Evolutionary conservation across 768 basidiomycete genomes (phyloP), one percentile per base, ranked within the genome.

Genomic region (Mrakia hoshinonis): DNA sequence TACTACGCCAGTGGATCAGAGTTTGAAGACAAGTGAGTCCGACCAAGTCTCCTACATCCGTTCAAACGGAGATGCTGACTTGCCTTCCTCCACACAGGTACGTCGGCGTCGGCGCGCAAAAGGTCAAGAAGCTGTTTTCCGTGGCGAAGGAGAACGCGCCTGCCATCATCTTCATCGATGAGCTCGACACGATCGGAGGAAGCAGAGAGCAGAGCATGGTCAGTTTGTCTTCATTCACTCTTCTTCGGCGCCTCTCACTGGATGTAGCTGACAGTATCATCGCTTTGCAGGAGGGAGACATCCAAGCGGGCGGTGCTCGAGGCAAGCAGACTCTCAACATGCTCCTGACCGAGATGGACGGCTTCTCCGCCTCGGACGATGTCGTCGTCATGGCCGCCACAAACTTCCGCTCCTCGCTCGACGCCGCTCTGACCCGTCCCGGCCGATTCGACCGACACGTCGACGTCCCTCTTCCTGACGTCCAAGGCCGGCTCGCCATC

Each of bases 151-250:
- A 95, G 81, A 91, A 91, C 78, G 87, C 94, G 73, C 94, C 96
- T 6, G 89, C 96, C 20, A 98, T 99, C 79, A 92, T 99, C 73
- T 99, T 99, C 81, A 98, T 99, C 76, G 93, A 97, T 76, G 93
- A 97, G 77, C 82, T 97, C 39, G 93, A 97, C 77, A 92, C 93
- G 2, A 90, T 97, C 74, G 93, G 93, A 63, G 87, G 90, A 24
- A 93, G 52, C 24, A 46, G 66, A 67, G 52, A 51, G 29, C 46
- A 63, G 34, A 24, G 69, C 46, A 46, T 47, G 47, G 46, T 48
- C 26, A 26, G 49, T 70, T 11, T n/a, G 18, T 10, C 4, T 24
- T 54, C 34, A 15, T n/a, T 11, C 9, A 29, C 38, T 36, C 31
- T 52, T 29, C 18, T 39, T 38, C 6, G 49, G 24, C n/a, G 26